Base-by-base conservation (phyloP, 2,329 filamentous ascomycete genomes). In the Aspergillus ochraceoroseus region DNA sequence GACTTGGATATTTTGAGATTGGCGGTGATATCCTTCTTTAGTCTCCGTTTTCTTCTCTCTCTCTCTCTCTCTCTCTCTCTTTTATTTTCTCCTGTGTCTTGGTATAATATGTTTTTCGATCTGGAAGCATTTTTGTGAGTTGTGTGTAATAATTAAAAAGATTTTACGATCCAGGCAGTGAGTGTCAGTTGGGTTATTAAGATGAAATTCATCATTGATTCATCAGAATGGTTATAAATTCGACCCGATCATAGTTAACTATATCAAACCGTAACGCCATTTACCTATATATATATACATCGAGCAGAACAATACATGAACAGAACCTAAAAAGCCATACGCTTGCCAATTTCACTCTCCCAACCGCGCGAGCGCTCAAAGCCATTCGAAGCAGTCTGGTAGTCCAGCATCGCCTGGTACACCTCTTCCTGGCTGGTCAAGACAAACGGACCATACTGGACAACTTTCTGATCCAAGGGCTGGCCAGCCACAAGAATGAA, bases 381-480 rank as follows among this genome's bases (percentile, higher is more conserved):
- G 3, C 86, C 86, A 62, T 90, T 89, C 25, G 75, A 72, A 48
- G 78, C 73, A 9, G 73, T 79, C 66, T 85, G 82, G 57, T 80
- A 92, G 62, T 92, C 85, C 54, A 78, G 68, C 64, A 92, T 73
- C 1, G 86, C 85, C 70, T 90, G 75, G 55, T 84, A 80, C 3
- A 90, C 82, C 51, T 85, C 80, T 38, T 85, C 80, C 58, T 83
- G 72, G 28, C 75, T 78, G 45, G 70, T 87, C 44, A 88, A 66
- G n/a, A 92, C 87, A 59, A 92, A 92, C 1, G 87, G 86, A 0
- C 86, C 87, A 55, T 90, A 89, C 69, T 92, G 86, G 22, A 90
- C 81, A 23, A 92, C 76, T 27, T 81, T 76, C 66, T 92, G 86
- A 54, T 90, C 82, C 1, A 90, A 72, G 2, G 88, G 87, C 51